These are phyloP conservation scores for Fonsecaea monophora DNA, from an alignment of 2,329 filamentous ascomycete species.

Conservation along the genomic window DNA sequence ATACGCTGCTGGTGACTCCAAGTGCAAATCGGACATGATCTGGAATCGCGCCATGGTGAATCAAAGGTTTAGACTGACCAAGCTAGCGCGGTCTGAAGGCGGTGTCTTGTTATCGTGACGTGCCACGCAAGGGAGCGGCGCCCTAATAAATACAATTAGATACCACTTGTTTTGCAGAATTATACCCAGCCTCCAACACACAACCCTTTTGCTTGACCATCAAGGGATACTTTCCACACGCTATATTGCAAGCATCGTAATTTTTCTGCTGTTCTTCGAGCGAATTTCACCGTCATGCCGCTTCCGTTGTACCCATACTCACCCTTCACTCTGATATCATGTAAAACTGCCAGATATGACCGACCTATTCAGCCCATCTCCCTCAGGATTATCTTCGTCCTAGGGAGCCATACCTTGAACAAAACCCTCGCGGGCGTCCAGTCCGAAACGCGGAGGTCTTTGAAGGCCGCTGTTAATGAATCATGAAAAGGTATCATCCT, in stretches of 20 bases:
- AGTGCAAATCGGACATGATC: constrained; percentile 65
- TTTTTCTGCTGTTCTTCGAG: neutral
- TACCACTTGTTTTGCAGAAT: neutral
- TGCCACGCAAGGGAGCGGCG: neutral
- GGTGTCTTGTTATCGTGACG: neutral
- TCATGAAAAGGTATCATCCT: constrained; percentile 9
- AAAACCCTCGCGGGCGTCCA: neutral
- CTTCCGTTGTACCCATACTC: neutral
- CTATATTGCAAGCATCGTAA: no score
- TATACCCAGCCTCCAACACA: neutral
- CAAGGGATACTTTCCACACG: neutral
- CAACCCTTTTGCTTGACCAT: neutral
- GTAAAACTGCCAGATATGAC: constrained; percentile 2
- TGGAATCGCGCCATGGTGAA: constrained; percentile 44
- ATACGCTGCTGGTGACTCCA: constrained; percentile 60
- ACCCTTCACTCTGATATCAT: neutral
- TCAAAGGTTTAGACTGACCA: neutral
- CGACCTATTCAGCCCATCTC: neutral
- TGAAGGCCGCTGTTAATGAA: neutral
- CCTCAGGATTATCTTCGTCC: neutral
- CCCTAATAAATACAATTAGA: neutral
- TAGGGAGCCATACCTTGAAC: constrained; percentile 3
- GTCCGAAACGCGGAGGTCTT: neutral
- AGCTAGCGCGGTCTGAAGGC: neutral
- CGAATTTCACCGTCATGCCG: neutral